These are phyloP conservation scores for Aspergillus melleus DNA, from an alignment of 2,329 filamentous ascomycete species.

Conservation along the genomic window DNA sequence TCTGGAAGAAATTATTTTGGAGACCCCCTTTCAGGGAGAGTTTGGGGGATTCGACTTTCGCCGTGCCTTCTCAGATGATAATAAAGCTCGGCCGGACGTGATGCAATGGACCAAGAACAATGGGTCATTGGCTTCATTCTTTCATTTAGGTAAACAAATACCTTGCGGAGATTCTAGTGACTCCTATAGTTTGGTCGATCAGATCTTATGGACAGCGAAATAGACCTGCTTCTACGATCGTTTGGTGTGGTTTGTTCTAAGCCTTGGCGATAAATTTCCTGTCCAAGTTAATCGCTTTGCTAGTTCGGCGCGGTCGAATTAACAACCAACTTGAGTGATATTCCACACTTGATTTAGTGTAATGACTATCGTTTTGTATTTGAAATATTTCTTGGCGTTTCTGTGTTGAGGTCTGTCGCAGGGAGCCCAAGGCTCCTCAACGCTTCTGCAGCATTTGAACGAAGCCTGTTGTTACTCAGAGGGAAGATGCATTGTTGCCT, in stretches of 20 bases:
- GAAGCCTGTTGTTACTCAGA: too few relatives aligned
- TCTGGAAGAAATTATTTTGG: constrained; percentile 3
- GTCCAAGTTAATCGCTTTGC: neutral
- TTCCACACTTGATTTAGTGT: neutral
- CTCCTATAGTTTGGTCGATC: neutral
- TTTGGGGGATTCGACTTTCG: neutral
- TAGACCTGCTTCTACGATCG: neutral
- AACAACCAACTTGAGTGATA: neutral
- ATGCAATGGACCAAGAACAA: neutral
- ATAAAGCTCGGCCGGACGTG: neutral
- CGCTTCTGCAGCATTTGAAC: too few relatives aligned
- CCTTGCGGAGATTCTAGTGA: neutral
- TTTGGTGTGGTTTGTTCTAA: neutral
- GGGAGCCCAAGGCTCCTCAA: too few relatives aligned
- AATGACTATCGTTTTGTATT: neutral
- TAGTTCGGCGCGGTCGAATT: neutral
- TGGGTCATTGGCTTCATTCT: neutral
- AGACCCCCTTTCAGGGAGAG: neutral
- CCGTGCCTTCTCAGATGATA: neutral
- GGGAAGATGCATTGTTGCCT: too few relatives aligned
- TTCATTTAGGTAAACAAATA: neutral
- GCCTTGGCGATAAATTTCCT: neutral
- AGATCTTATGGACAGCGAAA: neutral
- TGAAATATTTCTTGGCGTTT: neutral
- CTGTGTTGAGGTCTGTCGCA: neutral